Conservation (phyloP, 2,329 filamentous ascomycete genomes). For the Curvularia sp. region DNA sequence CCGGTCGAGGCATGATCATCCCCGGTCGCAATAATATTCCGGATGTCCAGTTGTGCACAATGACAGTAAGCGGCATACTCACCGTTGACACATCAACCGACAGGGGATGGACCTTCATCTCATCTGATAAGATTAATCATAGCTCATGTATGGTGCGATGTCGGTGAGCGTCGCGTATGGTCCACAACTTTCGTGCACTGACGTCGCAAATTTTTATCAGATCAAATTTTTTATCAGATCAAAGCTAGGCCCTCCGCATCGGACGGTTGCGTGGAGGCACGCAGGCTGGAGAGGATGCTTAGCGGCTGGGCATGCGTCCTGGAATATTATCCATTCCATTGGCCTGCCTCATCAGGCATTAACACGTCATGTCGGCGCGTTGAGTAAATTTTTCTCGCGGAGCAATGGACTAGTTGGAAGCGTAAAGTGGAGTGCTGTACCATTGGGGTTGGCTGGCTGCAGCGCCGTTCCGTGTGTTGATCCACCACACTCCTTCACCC, state of each 20-base stretch:
- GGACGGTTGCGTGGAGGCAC: slow-evolving; percentile 16
- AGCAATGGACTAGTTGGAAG: slow-evolving; percentile 10
- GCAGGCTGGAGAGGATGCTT: slow-evolving; percentile 10
- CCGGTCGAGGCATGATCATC: slow-evolving; percentile 28
- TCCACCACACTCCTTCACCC: slow-evolving; percentile 13
- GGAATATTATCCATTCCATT: slow-evolving; percentile 26
- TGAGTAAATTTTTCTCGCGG: slow-evolving; percentile 13
- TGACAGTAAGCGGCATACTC: slow-evolving; percentile 23
- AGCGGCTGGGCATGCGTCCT: slow-evolving; percentile 19
- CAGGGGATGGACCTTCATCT: slow-evolving; percentile 25
- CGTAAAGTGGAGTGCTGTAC: slow-evolving; percentile 10
- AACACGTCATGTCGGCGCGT: slow-evolving; percentile 18
- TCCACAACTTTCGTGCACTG: slow-evolving; percentile 3
- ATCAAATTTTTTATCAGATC: slow-evolving; percentile 35
- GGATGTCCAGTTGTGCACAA: slow-evolving; percentile 13
- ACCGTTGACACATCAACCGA: slow-evolving; percentile 9
- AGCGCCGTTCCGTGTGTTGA: slow-evolving; percentile 28
- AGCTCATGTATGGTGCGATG: slow-evolving; percentile 16
- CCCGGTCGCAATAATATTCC: slow-evolving; percentile 14
- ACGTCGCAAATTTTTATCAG: slow-evolving; percentile 32
- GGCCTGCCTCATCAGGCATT: slow-evolving; percentile 12
- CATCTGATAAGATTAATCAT: slow-evolving; percentile 40
- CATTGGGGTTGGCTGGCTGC: slow-evolving; percentile 13
- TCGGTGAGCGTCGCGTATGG: slow-evolving; percentile 22
- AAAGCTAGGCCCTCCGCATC: slow-evolving; percentile 10